Percentiles rank a stretch among this genome's conserved stretches.
Evolutionary conservation across 495 filamentous ascomycete genomes (phyloP).

Genomic region (Hypoxylon fragiforme): DNA sequence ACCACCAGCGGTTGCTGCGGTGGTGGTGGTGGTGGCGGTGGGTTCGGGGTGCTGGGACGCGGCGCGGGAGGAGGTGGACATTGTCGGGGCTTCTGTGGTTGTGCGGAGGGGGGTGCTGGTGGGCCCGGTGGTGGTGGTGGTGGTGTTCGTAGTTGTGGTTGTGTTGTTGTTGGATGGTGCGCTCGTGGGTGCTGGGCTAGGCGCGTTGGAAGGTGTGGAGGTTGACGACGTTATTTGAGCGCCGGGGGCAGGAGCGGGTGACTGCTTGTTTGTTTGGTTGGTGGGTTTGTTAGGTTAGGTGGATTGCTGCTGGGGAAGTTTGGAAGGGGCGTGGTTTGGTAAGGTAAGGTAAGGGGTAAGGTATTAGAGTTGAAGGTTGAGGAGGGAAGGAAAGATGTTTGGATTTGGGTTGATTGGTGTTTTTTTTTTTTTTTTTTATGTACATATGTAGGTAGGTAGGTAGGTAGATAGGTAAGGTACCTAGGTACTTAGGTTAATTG

Average conservation of each 20-base stretch:
- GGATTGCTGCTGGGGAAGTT: too few species aligned
- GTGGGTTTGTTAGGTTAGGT: too few species aligned
- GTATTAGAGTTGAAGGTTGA: too few species aligned
- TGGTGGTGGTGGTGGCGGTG: conserved; percentile 9
- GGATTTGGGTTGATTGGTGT: background rate
- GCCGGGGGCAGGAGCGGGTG: background rate
- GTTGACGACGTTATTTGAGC: background rate
- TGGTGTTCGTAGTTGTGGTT: too few species aligned
- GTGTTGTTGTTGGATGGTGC: too few species aligned
- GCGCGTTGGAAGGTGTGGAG: background rate
- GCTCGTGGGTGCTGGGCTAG: background rate
- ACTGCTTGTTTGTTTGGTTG: too few species aligned
- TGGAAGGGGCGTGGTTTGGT: too few species aligned
- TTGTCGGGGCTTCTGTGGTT: conserved; percentile 10
- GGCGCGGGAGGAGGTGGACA: conserved; percentile 26
- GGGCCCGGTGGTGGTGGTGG: too few species aligned
- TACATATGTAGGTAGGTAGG: background rate
- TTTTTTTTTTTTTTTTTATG: too few species aligned
- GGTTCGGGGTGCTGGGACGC: conserved; percentile 29
- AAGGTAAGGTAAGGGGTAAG: background rate
- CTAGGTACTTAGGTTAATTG: too few species aligned
- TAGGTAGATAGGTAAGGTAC: background rate
- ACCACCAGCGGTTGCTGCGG: conserved; percentile 9
- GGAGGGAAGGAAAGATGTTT: too few species aligned
- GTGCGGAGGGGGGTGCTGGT: background rate